Conservation (phyloP, 495 filamentous ascomycete genomes). For the Amphirosellinia nigrospora region DNA sequence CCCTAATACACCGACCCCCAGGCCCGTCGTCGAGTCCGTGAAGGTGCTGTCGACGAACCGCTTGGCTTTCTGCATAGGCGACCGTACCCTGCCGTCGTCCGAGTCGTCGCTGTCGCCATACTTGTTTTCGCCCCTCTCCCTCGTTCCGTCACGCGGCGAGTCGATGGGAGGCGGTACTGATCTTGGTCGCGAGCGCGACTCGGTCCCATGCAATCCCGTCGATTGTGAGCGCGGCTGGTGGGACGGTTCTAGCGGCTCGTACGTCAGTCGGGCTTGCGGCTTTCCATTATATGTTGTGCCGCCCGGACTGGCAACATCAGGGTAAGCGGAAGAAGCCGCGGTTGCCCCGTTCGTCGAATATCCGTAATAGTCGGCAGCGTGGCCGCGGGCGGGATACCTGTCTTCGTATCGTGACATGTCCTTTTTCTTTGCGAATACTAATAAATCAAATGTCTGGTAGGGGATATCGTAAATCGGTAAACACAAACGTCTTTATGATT, state of each 20-base stretch:
- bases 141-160: conserved; percentile 28
- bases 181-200: conserved; percentile 30
- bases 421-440: conserved; percentile 9
- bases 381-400: conserved; percentile 25
- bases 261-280: conserved; percentile 33
- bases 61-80: conserved; percentile 39
- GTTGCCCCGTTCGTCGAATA: conserved; percentile 22
- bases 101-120: conserved; percentile 28
- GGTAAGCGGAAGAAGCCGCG: conserved; percentile 26
- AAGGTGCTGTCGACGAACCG: conserved; percentile 42
- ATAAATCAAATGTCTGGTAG: background rate
- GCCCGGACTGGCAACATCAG: conserved; percentile 22
- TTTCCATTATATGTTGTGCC: conserved; percentile 24
- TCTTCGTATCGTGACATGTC: conserved; percentile 41
- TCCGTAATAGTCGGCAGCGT: conserved; percentile 25
- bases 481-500: background rate
- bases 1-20: conserved; percentile 51
- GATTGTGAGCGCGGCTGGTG: conserved; percentile 23
- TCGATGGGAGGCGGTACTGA: conserved; percentile 33
- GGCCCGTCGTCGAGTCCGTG: conserved; percentile 44
- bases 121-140: conserved; percentile 18
- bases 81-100: conserved; percentile 26
- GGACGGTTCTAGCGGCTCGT: conserved; percentile 30
- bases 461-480: background rate
- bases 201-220: conserved; percentile 24